phyloP scores from a whole-genome alignment of 2,329 filamentous ascomycete genomes.

The Fusarium brachygibbosum region DNA sequence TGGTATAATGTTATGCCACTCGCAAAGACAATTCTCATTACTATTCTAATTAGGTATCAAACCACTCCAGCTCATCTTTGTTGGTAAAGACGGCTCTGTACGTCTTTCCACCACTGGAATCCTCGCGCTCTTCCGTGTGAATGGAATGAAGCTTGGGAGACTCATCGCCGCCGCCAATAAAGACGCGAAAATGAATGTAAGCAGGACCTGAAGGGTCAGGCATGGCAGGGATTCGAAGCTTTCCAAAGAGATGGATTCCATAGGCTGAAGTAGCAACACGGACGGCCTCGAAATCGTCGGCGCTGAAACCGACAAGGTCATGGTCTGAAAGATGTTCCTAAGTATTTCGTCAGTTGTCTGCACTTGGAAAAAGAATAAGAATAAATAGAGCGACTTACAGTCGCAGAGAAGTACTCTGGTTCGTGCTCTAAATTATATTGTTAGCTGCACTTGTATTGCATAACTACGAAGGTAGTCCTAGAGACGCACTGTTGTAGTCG shows the following conservation, averaged over 20 bases:
- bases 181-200: constrained; percentile 89
- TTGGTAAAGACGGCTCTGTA: constrained; percentile 94
- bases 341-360: neutral
- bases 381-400: constrained; percentile 48
- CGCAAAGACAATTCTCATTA: constrained; percentile 30
- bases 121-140: constrained; percentile 96
- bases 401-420: constrained; percentile 67
- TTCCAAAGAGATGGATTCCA: constrained; percentile 79
- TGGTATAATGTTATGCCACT: constrained; percentile 10
- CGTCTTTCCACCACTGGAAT: constrained; percentile 87
- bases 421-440: constrained; percentile 62
- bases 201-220: constrained; percentile 69
- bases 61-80: constrained; percentile 84
- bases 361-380: neutral
- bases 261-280: constrained; percentile 91
- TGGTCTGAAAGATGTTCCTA: constrained; percentile 68
- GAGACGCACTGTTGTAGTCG: constrained; percentile 58
- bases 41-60: constrained; percentile 57
- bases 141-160: constrained; percentile 87
- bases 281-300: constrained; percentile 88
- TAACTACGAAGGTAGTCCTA: neutral
- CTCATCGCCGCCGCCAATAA: constrained; percentile 85
- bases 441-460: constrained; percentile 7
- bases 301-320: constrained; percentile 87
- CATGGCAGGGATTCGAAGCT: constrained; percentile 71